Evolutionary conservation across 768 basidiomycete genomes (phyloP).

Genomic region (Suillus luteus): DNA sequence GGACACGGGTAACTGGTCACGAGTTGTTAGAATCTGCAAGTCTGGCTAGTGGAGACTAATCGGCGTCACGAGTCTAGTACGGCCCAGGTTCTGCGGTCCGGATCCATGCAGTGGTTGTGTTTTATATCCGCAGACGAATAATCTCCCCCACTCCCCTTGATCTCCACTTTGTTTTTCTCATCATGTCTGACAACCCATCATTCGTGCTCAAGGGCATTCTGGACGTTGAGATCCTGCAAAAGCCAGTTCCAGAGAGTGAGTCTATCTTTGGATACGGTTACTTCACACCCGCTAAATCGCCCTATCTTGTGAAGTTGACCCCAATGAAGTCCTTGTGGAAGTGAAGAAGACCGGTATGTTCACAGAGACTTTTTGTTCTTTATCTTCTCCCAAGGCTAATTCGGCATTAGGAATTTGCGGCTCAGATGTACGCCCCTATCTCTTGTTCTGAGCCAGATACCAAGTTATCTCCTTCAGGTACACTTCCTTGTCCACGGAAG

Average conservation of each 20-base stretch:
- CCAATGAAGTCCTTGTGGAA: conserved; percentile 81
- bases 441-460: conserved; percentile 14
- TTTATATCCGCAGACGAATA: background rate
- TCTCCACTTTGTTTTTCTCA: conserved; percentile 15
- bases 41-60: background rate
- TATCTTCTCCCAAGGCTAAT: conserved; percentile 15
- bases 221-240: conserved; percentile 68
- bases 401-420: conserved; percentile 76
- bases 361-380: conserved; percentile 1
- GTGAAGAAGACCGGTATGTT: conserved; percentile 87
- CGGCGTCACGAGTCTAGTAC: background rate
- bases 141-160: conserved; percentile 12
- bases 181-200: conserved; percentile 75
- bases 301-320: conserved; percentile 47
- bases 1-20: background rate
- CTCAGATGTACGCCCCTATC: conserved; percentile 62
- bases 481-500: conserved; percentile 80
- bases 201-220: conserved; percentile 74
- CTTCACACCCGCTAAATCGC: conserved; percentile 14
- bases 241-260: conserved; percentile 74
- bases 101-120: background rate
- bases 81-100: conserved; percentile 2
- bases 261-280: conserved; percentile 7
- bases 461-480: conserved; percentile 45
- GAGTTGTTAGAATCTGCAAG: background rate